Evolutionary conservation across 2,329 filamentous ascomycete genomes (phyloP).

Genomic region (Cladophialophora bantiana): DNA sequence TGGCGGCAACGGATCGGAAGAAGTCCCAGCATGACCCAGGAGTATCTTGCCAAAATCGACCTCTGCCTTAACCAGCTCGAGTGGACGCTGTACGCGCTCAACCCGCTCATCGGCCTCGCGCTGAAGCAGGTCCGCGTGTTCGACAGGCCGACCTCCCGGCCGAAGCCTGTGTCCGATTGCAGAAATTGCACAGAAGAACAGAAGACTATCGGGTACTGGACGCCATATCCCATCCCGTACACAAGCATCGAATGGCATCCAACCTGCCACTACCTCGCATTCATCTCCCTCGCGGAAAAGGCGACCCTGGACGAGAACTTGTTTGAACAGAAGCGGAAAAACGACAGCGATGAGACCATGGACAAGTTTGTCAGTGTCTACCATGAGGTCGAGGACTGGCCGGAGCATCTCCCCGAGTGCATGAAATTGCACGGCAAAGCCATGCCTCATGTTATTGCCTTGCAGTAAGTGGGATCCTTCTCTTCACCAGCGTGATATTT

Average conservation of each 20-base stretch:
- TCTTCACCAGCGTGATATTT: not conserved
- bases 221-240: slow-evolving; percentile 40
- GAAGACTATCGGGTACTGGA: slow-evolving; percentile 38
- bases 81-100: slow-evolving; percentile 31
- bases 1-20: slow-evolving; percentile 37
- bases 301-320: slow-evolving; percentile 27
- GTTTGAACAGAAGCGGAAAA: slow-evolving; percentile 26
- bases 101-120: slow-evolving; percentile 26
- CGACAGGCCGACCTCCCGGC: slow-evolving; percentile 24
- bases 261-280: slow-evolving; percentile 40
- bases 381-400: slow-evolving; percentile 41
- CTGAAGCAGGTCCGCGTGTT: slow-evolving; percentile 39
- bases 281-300: slow-evolving; percentile 34
- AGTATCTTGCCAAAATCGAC: slow-evolving; percentile 19
- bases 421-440: slow-evolving; percentile 37
- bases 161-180: slow-evolving; percentile 31
- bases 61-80: slow-evolving; percentile 17
- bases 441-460: slow-evolving; percentile 41
- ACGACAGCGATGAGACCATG: slow-evolving; percentile 27
- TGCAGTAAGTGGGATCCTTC: slow-evolving; percentile 40
- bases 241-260: slow-evolving; percentile 41
- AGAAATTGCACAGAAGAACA: slow-evolving; percentile 12
- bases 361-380: slow-evolving; percentile 33
- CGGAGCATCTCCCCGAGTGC: slow-evolving; percentile 41
- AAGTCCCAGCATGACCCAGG: slow-evolving; percentile 12